Conservation (phyloP, 1,284 basidiomycete genomes). For the Sphagnurus paluster region DNA sequence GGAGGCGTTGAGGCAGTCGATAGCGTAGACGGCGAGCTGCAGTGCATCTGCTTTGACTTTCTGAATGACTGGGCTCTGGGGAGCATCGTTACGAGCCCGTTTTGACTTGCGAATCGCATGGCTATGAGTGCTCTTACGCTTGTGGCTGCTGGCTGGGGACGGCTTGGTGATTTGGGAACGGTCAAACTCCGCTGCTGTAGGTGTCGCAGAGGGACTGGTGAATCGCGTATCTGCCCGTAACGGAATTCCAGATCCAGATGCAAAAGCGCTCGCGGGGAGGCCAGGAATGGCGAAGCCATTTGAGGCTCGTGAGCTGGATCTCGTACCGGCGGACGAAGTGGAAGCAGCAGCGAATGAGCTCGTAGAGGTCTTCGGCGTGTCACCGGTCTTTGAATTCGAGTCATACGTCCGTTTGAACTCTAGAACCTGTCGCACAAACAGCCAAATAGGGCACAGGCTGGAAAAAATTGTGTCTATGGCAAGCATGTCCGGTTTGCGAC, state of each 20-base stretch:
- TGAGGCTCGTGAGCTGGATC: too few relatives aligned
- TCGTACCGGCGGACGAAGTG: too few relatives aligned
- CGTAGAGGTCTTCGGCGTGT: too few relatives aligned
- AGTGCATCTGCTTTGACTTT: too few relatives aligned
- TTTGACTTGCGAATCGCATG: background rate
- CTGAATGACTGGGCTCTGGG: too few relatives aligned
- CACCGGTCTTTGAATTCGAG: background rate
- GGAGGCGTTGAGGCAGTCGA: slow-evolving; percentile 3
- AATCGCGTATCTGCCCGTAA: too few relatives aligned
- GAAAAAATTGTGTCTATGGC: background rate
- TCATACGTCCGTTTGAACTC: slow-evolving; percentile 1
- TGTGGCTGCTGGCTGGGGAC: slow-evolving; percentile 1
- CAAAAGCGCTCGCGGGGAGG: too few relatives aligned
- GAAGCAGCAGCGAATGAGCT: too few relatives aligned
- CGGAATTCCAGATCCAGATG: too few relatives aligned
- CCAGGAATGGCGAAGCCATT: too few relatives aligned
- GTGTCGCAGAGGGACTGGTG: background rate
- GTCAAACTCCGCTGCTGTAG: background rate
- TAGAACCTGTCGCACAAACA: background rate
- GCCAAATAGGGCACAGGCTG: background rate
- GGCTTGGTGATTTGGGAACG: background rate
- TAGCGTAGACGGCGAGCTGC: background rate
- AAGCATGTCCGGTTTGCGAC: slow-evolving; percentile 3
- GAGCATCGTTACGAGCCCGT: background rate
- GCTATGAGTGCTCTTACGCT: background rate